Percentiles rank a stretch among this genome's conserved stretches.
phyloP scores from a whole-genome alignment of 148 eudicot genomes.

The Chenopodium berlandieri region DNA sequence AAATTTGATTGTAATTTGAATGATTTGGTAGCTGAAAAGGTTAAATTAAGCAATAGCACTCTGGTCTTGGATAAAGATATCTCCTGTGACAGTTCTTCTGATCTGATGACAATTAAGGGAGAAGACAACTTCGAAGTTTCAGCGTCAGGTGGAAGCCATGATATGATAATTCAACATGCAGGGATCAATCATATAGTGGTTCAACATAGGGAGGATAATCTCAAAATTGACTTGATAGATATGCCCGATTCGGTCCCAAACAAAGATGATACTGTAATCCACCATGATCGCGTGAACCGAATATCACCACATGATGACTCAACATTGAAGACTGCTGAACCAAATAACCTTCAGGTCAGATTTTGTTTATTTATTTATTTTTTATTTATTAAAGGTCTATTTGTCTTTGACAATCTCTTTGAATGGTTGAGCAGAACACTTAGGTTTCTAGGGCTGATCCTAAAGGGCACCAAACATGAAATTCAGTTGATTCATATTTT shows the following conservation, averaged over 20 bases:
- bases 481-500: background rate
- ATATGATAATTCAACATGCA: constrained; percentile 18
- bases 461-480: background rate
- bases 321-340: constrained; percentile 21
- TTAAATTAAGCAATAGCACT: constrained; percentile 20
- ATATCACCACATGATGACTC: constrained; percentile 8
- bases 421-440: background rate
- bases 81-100: constrained; percentile 23
- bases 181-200: constrained; percentile 12
- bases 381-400: background rate
- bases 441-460: background rate
- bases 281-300: constrained; percentile 17
- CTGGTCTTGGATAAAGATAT: constrained; percentile 11
- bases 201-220: constrained; percentile 23
- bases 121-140: constrained; percentile 25
- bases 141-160: constrained; percentile 15
- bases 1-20: constrained; percentile 20
- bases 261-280: constrained; percentile 9
- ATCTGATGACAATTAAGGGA: constrained; percentile 25
- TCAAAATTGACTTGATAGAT: constrained; percentile 25
- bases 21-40: constrained; percentile 24
- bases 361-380: background rate
- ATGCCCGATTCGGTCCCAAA: constrained; percentile 19
- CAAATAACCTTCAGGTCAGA: constrained; percentile 37
- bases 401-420: background rate